phyloP scores from a whole-genome alignment of 306 rosid species.

The Argentina anserina region DNA sequence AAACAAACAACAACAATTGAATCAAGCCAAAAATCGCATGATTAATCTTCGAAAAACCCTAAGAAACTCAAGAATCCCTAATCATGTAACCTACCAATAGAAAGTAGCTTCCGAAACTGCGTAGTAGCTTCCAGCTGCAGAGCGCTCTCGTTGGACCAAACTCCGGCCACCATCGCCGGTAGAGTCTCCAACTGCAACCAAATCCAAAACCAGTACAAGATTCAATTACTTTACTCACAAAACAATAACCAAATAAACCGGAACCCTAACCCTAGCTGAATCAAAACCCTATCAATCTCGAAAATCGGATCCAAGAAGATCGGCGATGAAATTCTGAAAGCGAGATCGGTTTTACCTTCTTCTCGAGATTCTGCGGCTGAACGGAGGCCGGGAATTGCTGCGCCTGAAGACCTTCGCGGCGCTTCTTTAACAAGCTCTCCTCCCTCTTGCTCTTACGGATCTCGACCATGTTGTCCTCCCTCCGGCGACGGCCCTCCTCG shows the following conservation, averaged over 20 bases:
- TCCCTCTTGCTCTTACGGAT: constrained; percentile 91
- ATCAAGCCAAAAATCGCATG: background rate
- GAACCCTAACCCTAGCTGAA: constrained; percentile 2
- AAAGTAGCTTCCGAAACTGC: constrained; percentile 82
- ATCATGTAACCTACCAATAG: constrained; percentile 47
- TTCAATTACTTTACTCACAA: background rate
- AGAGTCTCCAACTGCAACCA: constrained; percentile 77
- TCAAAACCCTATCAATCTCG: background rate
- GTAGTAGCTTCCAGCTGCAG: constrained; percentile 82
- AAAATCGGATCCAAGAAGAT: constrained; percentile 7
- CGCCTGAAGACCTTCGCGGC: constrained; percentile 80
- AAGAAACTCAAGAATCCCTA: background rate
- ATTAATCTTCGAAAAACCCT: background rate
- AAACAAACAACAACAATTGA: background rate
- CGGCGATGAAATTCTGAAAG: background rate
- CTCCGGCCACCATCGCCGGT: constrained; percentile 83
- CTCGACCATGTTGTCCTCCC: constrained; percentile 94
- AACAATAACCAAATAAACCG: background rate
- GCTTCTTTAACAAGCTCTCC: constrained; percentile 84
- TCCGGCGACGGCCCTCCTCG: constrained; percentile 84
- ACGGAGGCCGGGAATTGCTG: constrained; percentile 56
- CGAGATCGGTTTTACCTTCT: constrained; percentile 43
- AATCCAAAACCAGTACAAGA: constrained; percentile 10
- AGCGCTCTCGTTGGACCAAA: constrained; percentile 54
- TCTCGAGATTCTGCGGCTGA: constrained; percentile 56